Evolutionary conservation across 1,139 yeast genomes (phyloP).

Genomic region (Taphrina communis): DNA sequence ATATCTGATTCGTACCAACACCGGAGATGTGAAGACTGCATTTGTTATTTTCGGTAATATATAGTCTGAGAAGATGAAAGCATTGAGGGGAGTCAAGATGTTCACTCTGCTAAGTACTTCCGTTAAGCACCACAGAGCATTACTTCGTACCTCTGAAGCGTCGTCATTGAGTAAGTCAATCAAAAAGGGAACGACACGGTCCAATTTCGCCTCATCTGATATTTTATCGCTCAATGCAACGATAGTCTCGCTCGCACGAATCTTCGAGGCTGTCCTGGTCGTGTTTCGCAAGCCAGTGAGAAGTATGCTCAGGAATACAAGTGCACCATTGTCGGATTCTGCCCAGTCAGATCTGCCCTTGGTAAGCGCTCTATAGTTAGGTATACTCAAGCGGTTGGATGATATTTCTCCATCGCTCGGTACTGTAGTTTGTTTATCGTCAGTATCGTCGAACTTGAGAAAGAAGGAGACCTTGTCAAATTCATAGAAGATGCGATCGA

Average conservation of each 20-base stretch:
- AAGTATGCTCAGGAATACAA: slow-evolving; percentile 68
- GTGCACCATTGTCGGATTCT: slow-evolving; percentile 56
- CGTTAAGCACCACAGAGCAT: slow-evolving; percentile 53
- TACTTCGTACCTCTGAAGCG: slow-evolving; percentile 62
- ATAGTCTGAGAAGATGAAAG: slow-evolving; percentile 35
- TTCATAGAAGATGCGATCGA: slow-evolving; percentile 63
- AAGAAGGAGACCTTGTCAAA: slow-evolving; percentile 48
- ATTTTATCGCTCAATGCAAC: slow-evolving; percentile 76
- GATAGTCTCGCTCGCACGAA: slow-evolving; percentile 76
- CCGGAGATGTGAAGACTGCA: slow-evolving; percentile 53
- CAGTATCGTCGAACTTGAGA: slow-evolving; percentile 45
- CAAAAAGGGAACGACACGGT: slow-evolving; percentile 81
- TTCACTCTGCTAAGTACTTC: slow-evolving; percentile 55
- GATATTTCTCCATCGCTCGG: slow-evolving; percentile 30
- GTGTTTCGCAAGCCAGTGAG: slow-evolving; percentile 71
- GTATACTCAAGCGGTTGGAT: slow-evolving; percentile 44
- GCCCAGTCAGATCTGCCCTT: slow-evolving; percentile 52
- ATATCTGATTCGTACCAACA: slow-evolving; percentile 65
- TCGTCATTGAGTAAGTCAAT: slow-evolving; percentile 63
- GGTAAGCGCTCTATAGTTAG: slow-evolving; percentile 48
- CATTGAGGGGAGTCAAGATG: slow-evolving; percentile 32
- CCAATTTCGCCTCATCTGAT: slow-evolving; percentile 82
- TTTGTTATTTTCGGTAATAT: slow-evolving; percentile 66
- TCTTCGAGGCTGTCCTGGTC: slow-evolving; percentile 64
- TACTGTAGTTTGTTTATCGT: slow-evolving; percentile 16